Evolutionary conservation across 805 yeast genomes (phyloP).

Genomic region (Kodamaea hsintzibuensis): DNA sequence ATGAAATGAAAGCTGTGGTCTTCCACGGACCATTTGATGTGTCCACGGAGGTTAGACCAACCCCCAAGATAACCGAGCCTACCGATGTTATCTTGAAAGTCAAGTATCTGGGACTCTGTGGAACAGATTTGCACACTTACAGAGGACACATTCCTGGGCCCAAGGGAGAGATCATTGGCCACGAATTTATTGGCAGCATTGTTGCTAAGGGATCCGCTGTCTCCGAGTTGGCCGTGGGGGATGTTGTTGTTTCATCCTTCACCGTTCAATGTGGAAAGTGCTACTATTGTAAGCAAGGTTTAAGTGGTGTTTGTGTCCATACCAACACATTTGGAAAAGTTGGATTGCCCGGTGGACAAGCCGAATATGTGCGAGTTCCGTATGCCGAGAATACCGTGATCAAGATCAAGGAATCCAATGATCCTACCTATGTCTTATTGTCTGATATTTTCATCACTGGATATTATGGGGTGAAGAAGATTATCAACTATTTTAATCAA

Average conservation of each 20-base stretch:
- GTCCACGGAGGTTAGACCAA: conserved; percentile 37
- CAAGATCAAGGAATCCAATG: conserved; percentile 39
- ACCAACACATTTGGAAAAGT: conserved; percentile 60
- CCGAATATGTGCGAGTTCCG: conserved; percentile 62
- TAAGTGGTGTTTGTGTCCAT: conserved; percentile 53
- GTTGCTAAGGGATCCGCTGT: conserved; percentile 38
- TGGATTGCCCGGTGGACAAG: conserved; percentile 61
- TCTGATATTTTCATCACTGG: conserved; percentile 69
- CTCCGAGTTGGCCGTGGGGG: conserved; percentile 41
- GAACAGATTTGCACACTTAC: conserved; percentile 55
- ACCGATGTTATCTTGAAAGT: conserved; percentile 51
- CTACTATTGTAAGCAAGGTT: conserved; percentile 57
- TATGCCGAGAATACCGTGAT: conserved; percentile 52
- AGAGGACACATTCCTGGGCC: conserved; percentile 50
- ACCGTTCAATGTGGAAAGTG: conserved; percentile 63
- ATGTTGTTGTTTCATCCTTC: conserved; percentile 46
- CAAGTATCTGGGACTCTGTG: conserved; percentile 51
- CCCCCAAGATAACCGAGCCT: conserved; percentile 38
- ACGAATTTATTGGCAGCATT: conserved; percentile 49
- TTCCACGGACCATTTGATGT: conserved; percentile 46
- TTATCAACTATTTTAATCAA: conserved; percentile 40
- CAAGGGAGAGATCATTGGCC: conserved; percentile 48
- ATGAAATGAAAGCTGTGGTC: conserved; percentile 50
- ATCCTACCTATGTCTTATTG: conserved; percentile 53
- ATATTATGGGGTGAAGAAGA: conserved; percentile 56